Base-by-base conservation (phyloP, 2,329 filamentous ascomycete genomes). In the Nemania bipapillata region DNA sequence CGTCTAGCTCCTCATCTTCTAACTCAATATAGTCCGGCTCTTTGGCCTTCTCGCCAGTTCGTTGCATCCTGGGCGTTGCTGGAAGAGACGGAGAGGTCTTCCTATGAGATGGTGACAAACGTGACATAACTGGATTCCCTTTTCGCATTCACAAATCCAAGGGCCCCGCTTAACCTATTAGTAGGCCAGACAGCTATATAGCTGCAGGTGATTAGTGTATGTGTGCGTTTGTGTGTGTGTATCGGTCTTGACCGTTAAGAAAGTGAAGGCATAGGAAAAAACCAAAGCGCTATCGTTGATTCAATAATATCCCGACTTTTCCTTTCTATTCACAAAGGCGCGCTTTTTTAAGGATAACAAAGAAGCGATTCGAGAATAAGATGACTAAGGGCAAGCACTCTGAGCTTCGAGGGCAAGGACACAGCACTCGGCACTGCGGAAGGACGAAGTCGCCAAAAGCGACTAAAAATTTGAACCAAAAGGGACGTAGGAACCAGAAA, bases 1-100 rank as follows among this genome's bases (percentile, higher is more conserved):
- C 83, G 63, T 85, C 84, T 49, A 85, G 79, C 42, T 83, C 82
- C 53, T 83, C 75, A 64, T 83, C 75, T 15, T 77, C 75, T 54
- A 79, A 73, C 65, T 80, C 75, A 58, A 79, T 76, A 45, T 66
- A 73, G 5, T 72, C 65, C 2, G 56, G 57, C 58, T 72, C 67
- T 63, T 62, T 53, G n/a, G 62, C 20, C 59, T 63, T 65, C 17
- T 55, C 58, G 32, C 49, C 15, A 12, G 37, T 40, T n/a, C 64
- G 68, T 17, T 56, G 62, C 70, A 70, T 69, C 22, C 65, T 69
- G 56, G 68, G 65, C 26, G 70, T 72, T 32, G 65, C 49, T 26
- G 65, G 67, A 59, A 70, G 49, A 11, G 61, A 54, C 11, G 63
- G 64, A 28, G 67, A 68, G 20, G 28, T 45, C 32, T 64, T 56